Evolutionary conservation across 148 eudicot genomes (phyloP).

Genomic region (Dianthus caryophyllus): DNA sequence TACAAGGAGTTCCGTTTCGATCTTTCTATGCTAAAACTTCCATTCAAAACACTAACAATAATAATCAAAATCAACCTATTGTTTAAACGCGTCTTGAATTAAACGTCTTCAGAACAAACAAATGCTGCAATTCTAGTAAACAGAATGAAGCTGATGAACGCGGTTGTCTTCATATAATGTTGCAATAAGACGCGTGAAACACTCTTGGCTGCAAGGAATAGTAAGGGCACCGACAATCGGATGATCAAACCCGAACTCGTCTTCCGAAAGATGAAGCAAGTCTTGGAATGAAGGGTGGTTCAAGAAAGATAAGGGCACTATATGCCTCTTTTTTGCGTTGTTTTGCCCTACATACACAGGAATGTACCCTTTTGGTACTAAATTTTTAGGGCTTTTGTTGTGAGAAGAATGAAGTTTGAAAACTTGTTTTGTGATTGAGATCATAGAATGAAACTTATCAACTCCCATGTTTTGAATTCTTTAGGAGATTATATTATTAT

Average conservation of each 20-base stretch:
- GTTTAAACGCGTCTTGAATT: too few relatives aligned
- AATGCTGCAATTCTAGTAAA: neutral
- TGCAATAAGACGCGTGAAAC: slow-evolving; percentile 24
- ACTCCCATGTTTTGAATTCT: slow-evolving; percentile 30
- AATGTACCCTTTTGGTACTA: slow-evolving; percentile 44
- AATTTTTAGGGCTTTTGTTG: slow-evolving; percentile 20
- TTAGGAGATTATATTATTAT: too few relatives aligned
- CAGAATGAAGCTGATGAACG: neutral
- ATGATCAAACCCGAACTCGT: slow-evolving; percentile 47
- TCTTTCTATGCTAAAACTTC: too few relatives aligned
- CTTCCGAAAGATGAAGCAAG: slow-evolving; percentile 33
- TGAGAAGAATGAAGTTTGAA: slow-evolving; percentile 26
- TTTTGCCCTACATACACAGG: slow-evolving; percentile 48
- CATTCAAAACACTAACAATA: too few relatives aligned
- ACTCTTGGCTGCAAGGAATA: slow-evolving; percentile 40
- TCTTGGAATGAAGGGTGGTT: slow-evolving; percentile 42
- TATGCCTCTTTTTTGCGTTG: slow-evolving; percentile 27
- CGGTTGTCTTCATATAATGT: neutral
- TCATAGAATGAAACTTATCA: slow-evolving; percentile 28
- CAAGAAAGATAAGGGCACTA: slow-evolving; percentile 45
- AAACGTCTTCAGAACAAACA: too few relatives aligned
- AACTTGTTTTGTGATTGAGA: slow-evolving; percentile 33
- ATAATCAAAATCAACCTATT: too few relatives aligned
- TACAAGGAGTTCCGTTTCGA: too few relatives aligned
- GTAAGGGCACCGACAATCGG: slow-evolving; percentile 58